Base-by-base conservation (phyloP, 2,329 filamentous ascomycete genomes). In the Amylocarpus encephaloides region DNA sequence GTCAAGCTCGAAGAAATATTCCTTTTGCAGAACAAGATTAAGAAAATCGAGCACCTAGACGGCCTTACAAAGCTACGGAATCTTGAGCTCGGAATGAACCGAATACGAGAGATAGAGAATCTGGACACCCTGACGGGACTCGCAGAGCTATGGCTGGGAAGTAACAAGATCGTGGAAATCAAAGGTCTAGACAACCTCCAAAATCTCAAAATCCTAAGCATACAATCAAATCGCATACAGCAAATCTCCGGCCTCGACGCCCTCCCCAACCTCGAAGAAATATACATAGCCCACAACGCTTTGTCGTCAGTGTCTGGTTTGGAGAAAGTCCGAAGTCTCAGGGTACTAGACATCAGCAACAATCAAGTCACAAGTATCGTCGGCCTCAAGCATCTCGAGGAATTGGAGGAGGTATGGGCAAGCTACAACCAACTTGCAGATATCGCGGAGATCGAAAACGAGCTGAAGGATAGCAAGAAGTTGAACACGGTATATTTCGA, bases 221-320 rank as follows among this genome's bases (percentile, higher is more conserved):
- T 98, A 61, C 93, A 97, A 70, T 93, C 90, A 36, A 98, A 98
- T 73, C 86, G 93, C 45, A 86, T 98, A 59, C 84, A 81, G 50
- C 79, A 83, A 56, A 79, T 98, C 13, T 75, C 81, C 10, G 89
- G 89, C 2, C 79, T 98, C 15, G 78, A 79, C n/a, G 74, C 80
- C 9, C 80, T 92, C 1, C 77, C 80, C 4, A 80, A 82, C 44
- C 82, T 98, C 0, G 88, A 96, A 69, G 93, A 98, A 69, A 78
- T 98, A 11, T 96, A 98, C 70, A 85, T 97, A 59, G 94, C 90
- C 5, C 89, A 98, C 74, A 98, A 98, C 67, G 81, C 85, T n/a
- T 76, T 98, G 42, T 83, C 83, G 15, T 80, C 82, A 1, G 76
- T 97, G 10, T 77, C 81, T 2, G 90, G 90, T 0, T 75, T 97